A percentile compares a stretch with the other conserved stretches of the same genome.
Evolutionary conservation across 176 grass and related monocot species (phyloP).

Genomic region (Phoenix roebelenii): DNA sequence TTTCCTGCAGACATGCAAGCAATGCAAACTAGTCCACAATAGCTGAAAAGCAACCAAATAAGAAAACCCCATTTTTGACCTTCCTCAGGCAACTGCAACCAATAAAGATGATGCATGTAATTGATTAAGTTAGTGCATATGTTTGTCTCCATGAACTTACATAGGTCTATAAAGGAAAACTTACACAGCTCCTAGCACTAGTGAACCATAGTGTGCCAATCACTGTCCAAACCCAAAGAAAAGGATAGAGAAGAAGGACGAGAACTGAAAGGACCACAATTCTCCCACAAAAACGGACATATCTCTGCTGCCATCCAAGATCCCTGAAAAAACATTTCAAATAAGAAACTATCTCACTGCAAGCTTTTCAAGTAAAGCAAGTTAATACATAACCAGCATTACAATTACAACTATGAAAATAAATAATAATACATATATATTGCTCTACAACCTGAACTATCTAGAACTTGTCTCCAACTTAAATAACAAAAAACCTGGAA

Average conservation of each 20-base stretch:
- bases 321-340: conserved; percentile 45
- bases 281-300: conserved; percentile 89
- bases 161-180: conserved; percentile 16
- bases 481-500: too few species aligned
- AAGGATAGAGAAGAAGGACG: conserved; percentile 86
- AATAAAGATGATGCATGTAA: conserved; percentile 1
- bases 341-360: not conserved
- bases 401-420: too few species aligned
- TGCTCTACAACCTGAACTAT: too few species aligned
- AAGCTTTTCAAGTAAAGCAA: too few species aligned
- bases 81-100: conserved; percentile 73
- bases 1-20: conserved; percentile 82
- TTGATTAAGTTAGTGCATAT: too few species aligned
- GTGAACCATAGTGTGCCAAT: conserved; percentile 98
- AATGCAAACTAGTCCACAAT: conserved; percentile 81
- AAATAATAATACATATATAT: too few species aligned
- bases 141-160: too few species aligned
- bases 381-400: too few species aligned
- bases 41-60: conserved; percentile 97
- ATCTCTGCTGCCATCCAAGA: conserved; percentile 94
- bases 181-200: conserved; percentile 80
- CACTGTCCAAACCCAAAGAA: conserved; percentile 96
- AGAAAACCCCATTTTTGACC: conserved; percentile 99
- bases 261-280: conserved; percentile 76
- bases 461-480: too few species aligned